Percentiles rank a stretch among this genome's conserved stretches.
These are phyloP conservation scores for Hansenula lynferdii DNA, from an alignment of 1,139 yeast species.

Conservation along the genomic window DNA sequence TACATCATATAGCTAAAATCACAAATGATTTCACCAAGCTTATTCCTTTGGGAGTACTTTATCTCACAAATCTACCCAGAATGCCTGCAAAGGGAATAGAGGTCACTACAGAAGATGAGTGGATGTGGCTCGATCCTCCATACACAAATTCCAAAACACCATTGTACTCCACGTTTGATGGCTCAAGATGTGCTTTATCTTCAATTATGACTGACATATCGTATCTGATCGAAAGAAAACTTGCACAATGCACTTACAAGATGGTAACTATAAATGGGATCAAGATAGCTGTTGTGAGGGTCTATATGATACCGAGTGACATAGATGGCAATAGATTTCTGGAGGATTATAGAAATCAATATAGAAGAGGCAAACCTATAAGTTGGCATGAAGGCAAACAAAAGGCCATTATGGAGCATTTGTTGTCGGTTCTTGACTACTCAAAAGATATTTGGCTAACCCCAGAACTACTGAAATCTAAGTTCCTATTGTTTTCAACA, in stretches of 20 bases:
- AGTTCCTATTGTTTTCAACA: slow-evolving; percentile 12
- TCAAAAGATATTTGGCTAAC: slow-evolving; percentile 19
- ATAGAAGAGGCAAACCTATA: slow-evolving; percentile 24
- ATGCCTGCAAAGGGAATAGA: slow-evolving; percentile 24
- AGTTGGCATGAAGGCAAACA: slow-evolving; percentile 29
- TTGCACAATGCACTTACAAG: slow-evolving; percentile 41
- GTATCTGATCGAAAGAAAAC: slow-evolving; percentile 36
- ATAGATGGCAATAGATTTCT: slow-evolving; percentile 32
- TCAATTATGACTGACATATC: slow-evolving; percentile 31
- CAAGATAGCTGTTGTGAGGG: slow-evolving; percentile 29
- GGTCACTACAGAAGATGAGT: slow-evolving; percentile 33
- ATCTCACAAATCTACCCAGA: slow-evolving; percentile 37
- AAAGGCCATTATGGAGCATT: slow-evolving; percentile 28
- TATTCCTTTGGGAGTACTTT: slow-evolving; percentile 45
- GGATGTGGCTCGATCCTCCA: slow-evolving; percentile 52
- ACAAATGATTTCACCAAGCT: slow-evolving; percentile 38
- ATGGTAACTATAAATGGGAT: slow-evolving; percentile 12
- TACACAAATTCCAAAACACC: slow-evolving; percentile 16
- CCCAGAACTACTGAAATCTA: neutral
- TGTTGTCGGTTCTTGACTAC: slow-evolving; percentile 37
- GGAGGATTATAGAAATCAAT: slow-evolving; percentile 28
- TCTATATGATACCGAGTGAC: slow-evolving; percentile 48
- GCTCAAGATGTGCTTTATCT: slow-evolving; percentile 10
- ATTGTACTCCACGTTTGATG: slow-evolving; percentile 7
- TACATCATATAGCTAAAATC: slow-evolving; percentile 14